phyloP scores from a whole-genome alignment of 495 filamentous ascomycete genomes.

The Rhypophila decipiens region DNA sequence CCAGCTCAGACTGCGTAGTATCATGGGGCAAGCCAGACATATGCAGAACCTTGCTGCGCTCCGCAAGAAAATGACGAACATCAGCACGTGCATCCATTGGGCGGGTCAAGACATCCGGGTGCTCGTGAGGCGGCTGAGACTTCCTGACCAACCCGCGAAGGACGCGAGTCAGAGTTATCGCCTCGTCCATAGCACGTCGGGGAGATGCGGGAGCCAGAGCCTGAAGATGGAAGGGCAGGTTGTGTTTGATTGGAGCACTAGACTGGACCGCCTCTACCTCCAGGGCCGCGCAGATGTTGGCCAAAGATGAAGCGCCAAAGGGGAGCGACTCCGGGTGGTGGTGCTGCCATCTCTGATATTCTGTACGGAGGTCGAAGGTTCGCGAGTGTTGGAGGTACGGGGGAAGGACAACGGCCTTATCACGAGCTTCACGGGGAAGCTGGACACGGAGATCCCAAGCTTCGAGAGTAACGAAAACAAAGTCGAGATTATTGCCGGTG shows the following conservation, averaged over 20 bases:
- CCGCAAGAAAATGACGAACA: conserved; percentile 90
- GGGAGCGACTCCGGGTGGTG: conserved; percentile 96
- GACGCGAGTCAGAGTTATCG: conserved; percentile 86
- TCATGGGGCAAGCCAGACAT: conserved; percentile 96
- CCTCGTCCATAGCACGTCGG: conserved; percentile 94
- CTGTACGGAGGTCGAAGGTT: conserved; percentile 91
- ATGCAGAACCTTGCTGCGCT: conserved; percentile 95
- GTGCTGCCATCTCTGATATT: conserved; percentile 97
- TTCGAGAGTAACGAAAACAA: conserved; percentile 95
- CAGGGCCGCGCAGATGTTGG: conserved; percentile 95
- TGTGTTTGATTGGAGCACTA: conserved; percentile 97
- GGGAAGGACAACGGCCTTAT: conserved; percentile 96
- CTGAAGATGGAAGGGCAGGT: conserved; percentile 95
- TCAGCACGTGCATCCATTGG: conserved; percentile 97
- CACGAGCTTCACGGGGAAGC: conserved; percentile 91
- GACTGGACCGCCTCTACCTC: conserved; percentile 96
- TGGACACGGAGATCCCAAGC: conserved; percentile 98
- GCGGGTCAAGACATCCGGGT: conserved; percentile 85
- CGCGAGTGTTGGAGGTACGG: conserved; percentile 95
- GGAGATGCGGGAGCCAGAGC: conserved; percentile 95
- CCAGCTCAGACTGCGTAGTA: conserved; percentile 94
- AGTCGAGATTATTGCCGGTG: conserved; percentile 77
- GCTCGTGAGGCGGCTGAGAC: conserved; percentile 87
- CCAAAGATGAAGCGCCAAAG: conserved; percentile 87
- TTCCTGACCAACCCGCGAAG: conserved; percentile 88